Base-by-base conservation (phyloP, 305 asterid genomes). In the Rubia tinctorum region DNA sequence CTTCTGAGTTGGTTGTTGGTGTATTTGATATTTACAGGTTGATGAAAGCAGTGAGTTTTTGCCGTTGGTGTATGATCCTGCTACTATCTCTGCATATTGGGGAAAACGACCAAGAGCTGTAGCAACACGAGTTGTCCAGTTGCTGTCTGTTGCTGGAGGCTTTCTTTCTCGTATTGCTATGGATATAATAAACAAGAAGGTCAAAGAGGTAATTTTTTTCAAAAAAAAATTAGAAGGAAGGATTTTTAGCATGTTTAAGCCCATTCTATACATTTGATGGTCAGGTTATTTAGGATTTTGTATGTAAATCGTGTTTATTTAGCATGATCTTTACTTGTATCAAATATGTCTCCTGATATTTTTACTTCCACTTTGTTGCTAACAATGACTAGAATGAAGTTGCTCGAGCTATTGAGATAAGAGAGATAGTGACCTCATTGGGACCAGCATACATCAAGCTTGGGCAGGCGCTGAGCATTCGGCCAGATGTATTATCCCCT, bases 381-480 rank as follows among this genome's bases (percentile, higher is more conserved):
- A 72, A 60, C 30, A 8, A 22, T 44, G 39, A 27, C n/a, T 83
- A 95, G 99, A 95, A 92, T 83, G 99, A 95, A 86, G 94, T 95
- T n/a, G 88, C 97, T 71, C 88, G 99, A 75, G 99, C 98, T 64
- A 95, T 95, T 80, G 99, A 95, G 75, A 68, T 95, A 83, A 88
- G 98, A 84, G 99, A 95, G 78, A 95, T 95, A 74, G 98, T 95
- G 75, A 95, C 99, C 64, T 95, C 98, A 59, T 79, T 95, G 87
- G 99, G 99, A 67, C 99, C 99, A 77, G 99, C 99, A 77, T 95
- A 95, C 79, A 95, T 95, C 79, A 95, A 95, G 85, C 97, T 92
- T 74, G 98, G 99, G 80, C 99, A 95, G 88, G 99, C 99, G 73
- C 81, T 95, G 83, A 95, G 99, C 83, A 95, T 95, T 72, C 93